phyloP scores from a whole-genome alignment of 2,329 filamentous ascomycete species.

The Aspergillus niger region DNA sequence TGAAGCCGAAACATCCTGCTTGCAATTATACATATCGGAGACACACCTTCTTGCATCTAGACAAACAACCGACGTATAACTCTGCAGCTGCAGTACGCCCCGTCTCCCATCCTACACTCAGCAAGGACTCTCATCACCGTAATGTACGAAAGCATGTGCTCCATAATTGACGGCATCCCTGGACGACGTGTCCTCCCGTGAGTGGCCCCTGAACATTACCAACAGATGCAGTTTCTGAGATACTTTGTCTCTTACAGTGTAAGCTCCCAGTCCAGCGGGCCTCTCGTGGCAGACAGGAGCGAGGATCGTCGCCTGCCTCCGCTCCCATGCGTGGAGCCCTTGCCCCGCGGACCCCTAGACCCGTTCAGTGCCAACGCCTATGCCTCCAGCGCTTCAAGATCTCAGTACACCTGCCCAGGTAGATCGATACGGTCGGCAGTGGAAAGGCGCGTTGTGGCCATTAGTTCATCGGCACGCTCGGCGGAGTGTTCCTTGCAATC shows the following conservation, averaged over 20 bases:
- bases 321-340: constrained; percentile 39
- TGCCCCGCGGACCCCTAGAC: constrained; percentile 43
- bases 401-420: constrained; percentile 38
- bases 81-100: constrained; percentile 1
- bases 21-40: constrained; percentile 11
- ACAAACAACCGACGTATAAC: no score
- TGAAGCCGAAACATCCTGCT: constrained; percentile 10
- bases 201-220: constrained; percentile 19
- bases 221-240: no score
- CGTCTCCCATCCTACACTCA: constrained; percentile 15
- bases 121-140: constrained; percentile 7
- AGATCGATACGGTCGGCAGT: constrained; percentile 34
- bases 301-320: constrained; percentile 42
- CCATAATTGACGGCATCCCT: constrained; percentile 30
- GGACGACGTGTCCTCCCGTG: constrained; percentile 41
- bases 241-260: constrained; percentile 25
- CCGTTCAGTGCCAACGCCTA: constrained; percentile 34
- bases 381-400: constrained; percentile 34
- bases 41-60: no score
- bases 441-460: constrained; percentile 32
- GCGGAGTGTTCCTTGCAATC: constrained; percentile 40
- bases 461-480: constrained; percentile 41
- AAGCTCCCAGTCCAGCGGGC: constrained; percentile 25
- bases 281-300: constrained; percentile 29
- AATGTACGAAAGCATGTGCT: constrained; percentile 36